A percentile compares a stretch with the other conserved stretches of the same genome.
These are phyloP conservation scores for Beauveria bassiana DNA, from an alignment of 2,329 filamentous ascomycete species.

Conservation along the genomic window DNA sequence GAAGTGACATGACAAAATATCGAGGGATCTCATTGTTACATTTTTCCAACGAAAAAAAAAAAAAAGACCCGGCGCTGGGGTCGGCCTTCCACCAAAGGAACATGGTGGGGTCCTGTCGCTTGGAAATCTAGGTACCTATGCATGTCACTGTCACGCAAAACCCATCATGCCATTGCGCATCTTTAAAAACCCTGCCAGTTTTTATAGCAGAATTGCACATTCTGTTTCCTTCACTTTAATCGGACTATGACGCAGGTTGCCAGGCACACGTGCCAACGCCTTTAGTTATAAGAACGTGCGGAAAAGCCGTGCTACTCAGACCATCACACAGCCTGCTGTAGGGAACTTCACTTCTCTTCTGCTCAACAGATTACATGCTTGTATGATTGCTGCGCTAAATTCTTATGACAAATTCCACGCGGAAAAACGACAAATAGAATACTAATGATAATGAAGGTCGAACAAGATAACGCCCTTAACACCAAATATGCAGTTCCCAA, in stretches of 20 bases:
- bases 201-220: neutral
- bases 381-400: slow-evolving; percentile 13
- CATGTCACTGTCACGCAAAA: neutral
- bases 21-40: neutral
- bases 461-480: slow-evolving; percentile 45
- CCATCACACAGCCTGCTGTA: neutral
- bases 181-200: neutral
- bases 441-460: slow-evolving; percentile 28
- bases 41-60: neutral
- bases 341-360: slow-evolving; percentile 12
- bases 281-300: neutral
- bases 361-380: slow-evolving; percentile 14
- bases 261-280: neutral
- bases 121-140: neutral
- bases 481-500: slow-evolving; percentile 51
- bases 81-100: no score
- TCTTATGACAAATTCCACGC: slow-evolving; percentile 13
- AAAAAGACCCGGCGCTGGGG: neutral
- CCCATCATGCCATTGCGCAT: neutral
- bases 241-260: neutral
- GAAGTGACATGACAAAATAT: neutral
- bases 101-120: neutral
- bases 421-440: slow-evolving; percentile 22
- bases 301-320: neutral
- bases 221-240: slow-evolving; percentile 2